Conservation (phyloP, 1,284 basidiomycete genomes). For the Tremellales sp. region DNA sequence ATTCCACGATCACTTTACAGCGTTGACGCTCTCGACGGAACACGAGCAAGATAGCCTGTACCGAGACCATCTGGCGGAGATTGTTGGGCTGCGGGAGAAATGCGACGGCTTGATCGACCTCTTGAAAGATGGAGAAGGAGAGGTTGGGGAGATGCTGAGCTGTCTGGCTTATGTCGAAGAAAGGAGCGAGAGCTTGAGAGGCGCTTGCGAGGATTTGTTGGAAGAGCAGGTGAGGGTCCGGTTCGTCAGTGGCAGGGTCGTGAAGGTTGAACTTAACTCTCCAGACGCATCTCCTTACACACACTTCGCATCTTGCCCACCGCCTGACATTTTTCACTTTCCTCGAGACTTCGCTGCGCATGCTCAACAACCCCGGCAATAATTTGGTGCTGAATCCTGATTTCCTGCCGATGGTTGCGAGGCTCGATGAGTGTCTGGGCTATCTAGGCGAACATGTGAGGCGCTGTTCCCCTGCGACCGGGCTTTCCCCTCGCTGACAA, state of each 20-base stretch:
- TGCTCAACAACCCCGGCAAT: constrained; percentile 88
- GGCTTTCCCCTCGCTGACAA: background rate
- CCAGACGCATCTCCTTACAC: constrained; percentile 66
- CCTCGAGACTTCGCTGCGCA: constrained; percentile 78
- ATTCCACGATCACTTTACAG: constrained; percentile 89
- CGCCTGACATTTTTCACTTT: constrained; percentile 87
- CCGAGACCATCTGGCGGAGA: constrained; percentile 69
- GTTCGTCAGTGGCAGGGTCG: constrained; percentile 3
- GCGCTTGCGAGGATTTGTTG: constrained; percentile 80
- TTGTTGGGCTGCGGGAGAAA: constrained; percentile 67
- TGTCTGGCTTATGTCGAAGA: constrained; percentile 83
- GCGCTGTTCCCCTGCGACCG: constrained; percentile 16
- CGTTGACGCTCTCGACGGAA: constrained; percentile 79
- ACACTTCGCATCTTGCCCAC: constrained; percentile 70
- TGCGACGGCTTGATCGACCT: constrained; percentile 67
- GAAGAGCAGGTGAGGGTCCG: constrained; percentile 67
- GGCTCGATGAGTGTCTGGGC: constrained; percentile 85
- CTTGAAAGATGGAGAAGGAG: constrained; percentile 65
- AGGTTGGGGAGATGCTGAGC: constrained; percentile 74
- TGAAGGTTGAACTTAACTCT: background rate
- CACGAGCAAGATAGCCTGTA: constrained; percentile 89
- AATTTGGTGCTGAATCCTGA: constrained; percentile 80
- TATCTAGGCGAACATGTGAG: constrained; percentile 80
- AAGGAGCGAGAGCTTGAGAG: constrained; percentile 76
- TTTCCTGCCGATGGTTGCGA: constrained; percentile 88